Evolutionary conservation across 768 basidiomycete species (phyloP), one percentile per base, ranked within the genome.

Genomic region (Termitomyces eurrhizus): DNA sequence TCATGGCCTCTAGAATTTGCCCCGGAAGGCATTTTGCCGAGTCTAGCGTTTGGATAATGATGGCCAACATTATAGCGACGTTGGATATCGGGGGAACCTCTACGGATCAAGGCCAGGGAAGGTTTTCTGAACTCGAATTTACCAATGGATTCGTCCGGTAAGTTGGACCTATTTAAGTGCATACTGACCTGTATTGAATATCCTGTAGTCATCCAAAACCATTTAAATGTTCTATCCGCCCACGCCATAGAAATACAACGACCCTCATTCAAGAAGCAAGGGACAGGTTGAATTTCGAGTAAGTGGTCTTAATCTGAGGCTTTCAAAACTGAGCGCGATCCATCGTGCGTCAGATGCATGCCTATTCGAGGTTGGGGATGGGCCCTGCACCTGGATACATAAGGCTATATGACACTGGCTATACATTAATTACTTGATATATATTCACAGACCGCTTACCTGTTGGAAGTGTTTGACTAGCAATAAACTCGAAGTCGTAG

Each of bases 11-110:
- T 61, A 82, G 82, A 59, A 74, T 79, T 57, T 87, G 85, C 63
- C 83, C 84, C 7, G 84, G 85, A 11, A 73, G 79, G 46, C 73
- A 82, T 62, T 78, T 86, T 55, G 84, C 81, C 2, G 80, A 83
- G 54, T 63, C 73, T 4, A 77, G 72, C 57, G 67, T 81, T 32
- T 86, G 78, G 78, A 66, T 78, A 50, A 76, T 79, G 45, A 74
- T 75, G 16, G 75, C 80, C 0, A 74, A 70, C 57, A 70, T 85
- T 13, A 65, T 81, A 45, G 75, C 82, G 16, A 70, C 78, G 11
- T 74, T 85, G 65, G 72, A 81, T 61, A 75, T 86, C 35, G 67
- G 69, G 2, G 78, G 74, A 61, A 72, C 74, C 0, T 48, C 70
- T 18, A 81, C 83, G 66, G 73, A 72, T 35, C 59, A 74, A n/a